A percentile compares a stretch with the other conserved stretches of the same genome.
Conservation (phyloP, 805 yeast species). For the Yueomyces sinensis region DNA sequence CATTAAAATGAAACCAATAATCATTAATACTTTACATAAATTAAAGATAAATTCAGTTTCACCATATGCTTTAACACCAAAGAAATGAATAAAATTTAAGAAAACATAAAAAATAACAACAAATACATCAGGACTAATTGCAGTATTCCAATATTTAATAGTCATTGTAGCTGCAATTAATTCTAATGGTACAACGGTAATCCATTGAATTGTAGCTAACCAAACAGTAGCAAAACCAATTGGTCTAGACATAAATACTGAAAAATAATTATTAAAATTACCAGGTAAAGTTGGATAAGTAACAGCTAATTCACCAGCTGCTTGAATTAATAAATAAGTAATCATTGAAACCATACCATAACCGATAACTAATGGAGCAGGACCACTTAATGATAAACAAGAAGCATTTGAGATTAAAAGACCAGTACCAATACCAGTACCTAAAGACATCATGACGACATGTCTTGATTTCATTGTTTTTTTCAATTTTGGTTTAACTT, state of each 20-base stretch:
- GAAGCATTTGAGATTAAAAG: slow-evolving; percentile 42
- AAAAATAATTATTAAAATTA: slow-evolving; percentile 28
- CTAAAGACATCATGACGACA: slow-evolving; percentile 63
- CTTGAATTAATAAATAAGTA: slow-evolving; percentile 43
- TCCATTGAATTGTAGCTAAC: slow-evolving; percentile 53
- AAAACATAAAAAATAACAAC: slow-evolving; percentile 41
- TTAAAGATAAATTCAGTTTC: slow-evolving; percentile 54
- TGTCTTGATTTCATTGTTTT: slow-evolving; percentile 28
- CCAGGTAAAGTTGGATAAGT: slow-evolving; percentile 28
- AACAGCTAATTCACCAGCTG: slow-evolving; percentile 33
- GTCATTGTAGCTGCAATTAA: slow-evolving; percentile 46
- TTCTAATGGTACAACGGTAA: slow-evolving; percentile 53
- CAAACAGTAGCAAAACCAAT: slow-evolving; percentile 64
- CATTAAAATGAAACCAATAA: slow-evolving; percentile 43
- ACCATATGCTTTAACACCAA: slow-evolving; percentile 57
- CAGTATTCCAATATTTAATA: slow-evolving; percentile 36
- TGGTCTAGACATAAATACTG: slow-evolving; percentile 44
- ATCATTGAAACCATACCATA: slow-evolving; percentile 43
- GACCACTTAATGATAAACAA: slow-evolving; percentile 32
- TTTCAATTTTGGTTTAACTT: slow-evolving; percentile 3
- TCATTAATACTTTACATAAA: slow-evolving; percentile 40
- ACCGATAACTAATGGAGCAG: slow-evolving; percentile 37
- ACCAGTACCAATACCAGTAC: slow-evolving; percentile 77
- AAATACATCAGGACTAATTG: slow-evolving; percentile 39
- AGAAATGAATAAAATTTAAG: slow-evolving; percentile 37